Evolutionary conservation across 441 rosid genomes (phyloP).

Genomic region (Erodium trifolium): DNA sequence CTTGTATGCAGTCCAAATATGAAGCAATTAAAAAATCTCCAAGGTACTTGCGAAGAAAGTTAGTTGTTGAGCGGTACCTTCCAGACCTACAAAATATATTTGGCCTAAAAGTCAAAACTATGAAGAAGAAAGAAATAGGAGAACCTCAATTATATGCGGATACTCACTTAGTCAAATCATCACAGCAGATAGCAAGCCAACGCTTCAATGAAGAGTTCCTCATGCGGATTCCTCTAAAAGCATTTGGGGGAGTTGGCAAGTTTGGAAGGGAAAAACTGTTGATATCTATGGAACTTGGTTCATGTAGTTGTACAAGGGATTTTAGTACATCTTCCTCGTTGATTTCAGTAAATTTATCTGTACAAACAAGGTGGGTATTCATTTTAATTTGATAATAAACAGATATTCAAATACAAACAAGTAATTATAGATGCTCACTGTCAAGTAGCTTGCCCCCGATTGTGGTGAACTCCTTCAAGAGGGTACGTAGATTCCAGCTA

Average conservation of each 20-base stretch:
- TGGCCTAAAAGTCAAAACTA: no score
- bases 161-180: slow-evolving; percentile 69
- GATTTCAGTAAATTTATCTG: slow-evolving; percentile 54
- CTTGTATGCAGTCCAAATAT: slow-evolving; percentile 49
- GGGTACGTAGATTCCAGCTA: slow-evolving; percentile 63
- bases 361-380: slow-evolving; percentile 11
- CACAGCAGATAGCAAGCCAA: slow-evolving; percentile 86
- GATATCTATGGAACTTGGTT: slow-evolving; percentile 44
- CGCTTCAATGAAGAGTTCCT: slow-evolving; percentile 60
- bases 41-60: slow-evolving; percentile 81
- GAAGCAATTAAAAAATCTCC: slow-evolving; percentile 85
- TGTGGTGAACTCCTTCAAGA: slow-evolving; percentile 50
- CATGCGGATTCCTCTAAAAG: slow-evolving; percentile 74
- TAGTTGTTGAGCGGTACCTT: slow-evolving; percentile 36
- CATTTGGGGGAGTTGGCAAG: slow-evolving; percentile 72
- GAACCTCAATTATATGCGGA: neutral
- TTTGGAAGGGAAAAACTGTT: slow-evolving; percentile 54
- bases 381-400: slow-evolving; percentile 9
- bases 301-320: slow-evolving; percentile 53
- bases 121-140: neutral
- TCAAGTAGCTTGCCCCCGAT: slow-evolving; percentile 57
- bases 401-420: neutral
- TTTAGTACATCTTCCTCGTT: slow-evolving; percentile 42
- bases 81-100: slow-evolving; percentile 49
- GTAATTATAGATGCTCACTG: slow-evolving; percentile 37